Conservation (phyloP, 306 rosid genomes). For the Glycine soja region DNA sequence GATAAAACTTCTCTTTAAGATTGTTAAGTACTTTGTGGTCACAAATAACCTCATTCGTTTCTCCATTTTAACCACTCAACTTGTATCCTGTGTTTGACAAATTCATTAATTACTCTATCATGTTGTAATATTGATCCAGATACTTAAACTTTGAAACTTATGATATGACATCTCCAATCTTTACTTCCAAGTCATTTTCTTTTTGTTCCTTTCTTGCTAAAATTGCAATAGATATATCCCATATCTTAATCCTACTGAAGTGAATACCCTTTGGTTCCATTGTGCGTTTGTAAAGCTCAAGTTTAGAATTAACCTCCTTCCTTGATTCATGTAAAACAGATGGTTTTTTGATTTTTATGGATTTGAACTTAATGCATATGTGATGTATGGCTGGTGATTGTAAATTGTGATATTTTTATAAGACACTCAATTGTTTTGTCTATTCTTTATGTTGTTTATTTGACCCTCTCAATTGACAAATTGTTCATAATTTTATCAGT, state of each 20-base stretch:
- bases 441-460: conserved; percentile 5
- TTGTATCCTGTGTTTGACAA: not conserved
- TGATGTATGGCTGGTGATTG: conserved; percentile 21
- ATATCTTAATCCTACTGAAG: not conserved
- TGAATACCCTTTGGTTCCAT: not conserved
- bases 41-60: not conserved
- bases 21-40: not conserved
- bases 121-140: not conserved
- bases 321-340: not conserved
- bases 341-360: not conserved
- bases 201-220: not conserved
- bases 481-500: conserved; percentile 60
- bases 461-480: conserved; percentile 36
- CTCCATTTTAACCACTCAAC: not conserved
- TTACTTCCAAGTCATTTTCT: conserved; percentile 3
- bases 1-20: not conserved
- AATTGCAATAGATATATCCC: not conserved
- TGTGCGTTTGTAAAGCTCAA: not conserved
- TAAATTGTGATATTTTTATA: conserved; percentile 1
- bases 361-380: conserved; percentile 24
- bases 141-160: not conserved
- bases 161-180: not conserved
- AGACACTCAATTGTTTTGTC: conserved; percentile 30
- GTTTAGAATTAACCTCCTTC: not conserved
- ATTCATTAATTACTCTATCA: not conserved